Base-by-base conservation (phyloP, 1,284 basidiomycete species). In the Fomitopsis pinicola region DNA sequence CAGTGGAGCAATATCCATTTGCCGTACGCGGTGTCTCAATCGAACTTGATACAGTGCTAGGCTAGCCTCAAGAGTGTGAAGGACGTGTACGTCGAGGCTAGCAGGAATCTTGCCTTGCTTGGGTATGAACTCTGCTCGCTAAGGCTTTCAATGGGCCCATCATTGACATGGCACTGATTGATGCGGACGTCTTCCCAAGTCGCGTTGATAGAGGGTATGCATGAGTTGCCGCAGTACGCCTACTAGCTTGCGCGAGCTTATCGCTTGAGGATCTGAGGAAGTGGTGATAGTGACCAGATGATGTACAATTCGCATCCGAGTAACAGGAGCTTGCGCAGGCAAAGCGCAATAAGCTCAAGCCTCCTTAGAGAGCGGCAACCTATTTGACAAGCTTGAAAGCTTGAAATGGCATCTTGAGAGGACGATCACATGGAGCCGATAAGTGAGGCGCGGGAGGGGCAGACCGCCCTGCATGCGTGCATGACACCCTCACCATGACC, bases 381-480 rank as follows among this genome's bases (percentile, higher is more conserved):
- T 22, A 33, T 17, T 19, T 54, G 33, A 54, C 35, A 54, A 53
- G 52, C 30, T 45, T 46, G 14, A 8, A 7, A 7, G 44, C n/a
- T 53, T 53, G 57, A 52, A 58, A 52, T 19, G 57, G 57, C 19
- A 54, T 28, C 22, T 22, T 22, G 44, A 48, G n/a, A 7, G 36
- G 38, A 35, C 35, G 57, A 59, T 62, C 61, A 62, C 61, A 62
- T 62, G 61, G 6, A 52, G 57, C 35, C 42, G 52, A 62, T 59
- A 62, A 56, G 55, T 48, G 42, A 61, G 48, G 19, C 22, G 52
- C 48, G 26, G 38, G 8, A 33, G 19, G 42, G 19, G 40, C 10
- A 54, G 48, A 46, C 9, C 26, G 45, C 14, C 48, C 33, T 7
- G 22, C 26, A 26, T 56, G 54, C 36, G 52, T 54, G 52, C n/a